Conservation (phyloP, 257 asterid species). For the Perilla frutescens region DNA sequence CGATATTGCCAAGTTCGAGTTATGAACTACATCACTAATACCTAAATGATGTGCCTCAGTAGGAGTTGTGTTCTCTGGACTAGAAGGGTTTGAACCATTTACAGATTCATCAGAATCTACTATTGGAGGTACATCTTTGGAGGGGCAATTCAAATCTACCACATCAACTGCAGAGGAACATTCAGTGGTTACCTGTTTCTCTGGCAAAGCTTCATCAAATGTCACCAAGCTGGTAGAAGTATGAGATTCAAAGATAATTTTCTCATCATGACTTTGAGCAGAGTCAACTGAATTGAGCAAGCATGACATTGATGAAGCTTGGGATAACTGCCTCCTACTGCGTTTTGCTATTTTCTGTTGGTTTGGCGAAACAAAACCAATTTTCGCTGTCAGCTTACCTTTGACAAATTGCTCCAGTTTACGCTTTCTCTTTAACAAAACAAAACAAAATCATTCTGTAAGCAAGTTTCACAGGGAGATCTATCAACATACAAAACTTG, state of each 20-base stretch:
- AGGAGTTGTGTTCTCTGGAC: constrained; percentile 43
- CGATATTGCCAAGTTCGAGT: constrained; percentile 36
- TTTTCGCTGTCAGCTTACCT: constrained; percentile 49
- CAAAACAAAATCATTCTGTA: constrained; percentile 11
- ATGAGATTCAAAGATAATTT: constrained; percentile 41
- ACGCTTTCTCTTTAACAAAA: constrained; percentile 63
- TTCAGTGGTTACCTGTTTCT: constrained; percentile 43
- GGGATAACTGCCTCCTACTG: constrained; percentile 49
- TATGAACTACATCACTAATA: constrained; percentile 34
- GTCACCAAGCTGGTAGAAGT: constrained; percentile 59
- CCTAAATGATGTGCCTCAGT: constrained; percentile 31
- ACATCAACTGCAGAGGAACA: constrained; percentile 41
- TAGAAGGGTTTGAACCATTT: constrained; percentile 50
- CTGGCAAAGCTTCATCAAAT: constrained; percentile 45
- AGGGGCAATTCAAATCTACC: constrained; percentile 34
- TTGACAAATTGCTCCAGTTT: constrained; percentile 65
- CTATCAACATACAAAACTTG: background rate
- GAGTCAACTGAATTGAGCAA: constrained; percentile 56
- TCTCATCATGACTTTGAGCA: constrained; percentile 40
- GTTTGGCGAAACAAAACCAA: constrained; percentile 43
- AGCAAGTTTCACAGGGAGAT: constrained; percentile 6
- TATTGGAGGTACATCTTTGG: constrained; percentile 36
- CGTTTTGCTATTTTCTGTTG: constrained; percentile 43
- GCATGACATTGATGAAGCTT: constrained; percentile 59
- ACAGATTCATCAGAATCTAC: constrained; percentile 68